phyloP scores from a whole-genome alignment of 345 rosid species.

The Hibiscus trionum region DNA sequence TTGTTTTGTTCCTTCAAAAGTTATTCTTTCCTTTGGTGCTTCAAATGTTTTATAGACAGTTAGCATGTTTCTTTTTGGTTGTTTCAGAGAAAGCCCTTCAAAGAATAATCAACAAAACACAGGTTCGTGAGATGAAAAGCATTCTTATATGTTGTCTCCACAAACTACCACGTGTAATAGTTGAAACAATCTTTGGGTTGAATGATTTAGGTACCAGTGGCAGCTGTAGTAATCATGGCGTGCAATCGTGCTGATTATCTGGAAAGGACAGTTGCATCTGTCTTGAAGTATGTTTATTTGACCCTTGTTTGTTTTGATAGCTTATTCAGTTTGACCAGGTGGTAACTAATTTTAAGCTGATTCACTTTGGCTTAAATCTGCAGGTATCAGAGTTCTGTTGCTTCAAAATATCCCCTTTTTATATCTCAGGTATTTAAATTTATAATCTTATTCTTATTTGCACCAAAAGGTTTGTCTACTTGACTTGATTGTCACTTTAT shows the following conservation, averaged over 20 bases:
- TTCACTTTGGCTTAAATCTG: conserved; percentile 12
- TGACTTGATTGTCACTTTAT: not conserved
- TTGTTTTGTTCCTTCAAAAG: not conserved
- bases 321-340: conserved; percentile 2
- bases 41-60: conserved; percentile 3
- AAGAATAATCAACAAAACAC: conserved; percentile 45
- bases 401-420: conserved; percentile 81
- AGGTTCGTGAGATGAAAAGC: conserved; percentile 27
- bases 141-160: not conserved
- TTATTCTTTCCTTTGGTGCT: not conserved
- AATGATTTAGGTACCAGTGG: conserved; percentile 54
- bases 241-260: conserved; percentile 98
- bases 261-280: conserved; percentile 71
- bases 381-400: conserved; percentile 72
- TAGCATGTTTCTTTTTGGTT: conserved; percentile 12
- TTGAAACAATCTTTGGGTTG: conserved; percentile 19
- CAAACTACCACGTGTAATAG: conserved; percentile 2
- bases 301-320: not conserved
- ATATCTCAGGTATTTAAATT: conserved; percentile 67
- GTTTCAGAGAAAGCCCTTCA: conserved; percentile 65
- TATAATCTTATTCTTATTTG: conserved; percentile 5
- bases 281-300: conserved; percentile 47
- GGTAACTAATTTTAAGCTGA: not conserved
- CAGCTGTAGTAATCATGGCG: conserved; percentile 97
- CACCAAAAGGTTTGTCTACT: conserved; percentile 5